Conservation (phyloP, 164 flowering plant species). For the Vitis rotundifolia region DNA sequence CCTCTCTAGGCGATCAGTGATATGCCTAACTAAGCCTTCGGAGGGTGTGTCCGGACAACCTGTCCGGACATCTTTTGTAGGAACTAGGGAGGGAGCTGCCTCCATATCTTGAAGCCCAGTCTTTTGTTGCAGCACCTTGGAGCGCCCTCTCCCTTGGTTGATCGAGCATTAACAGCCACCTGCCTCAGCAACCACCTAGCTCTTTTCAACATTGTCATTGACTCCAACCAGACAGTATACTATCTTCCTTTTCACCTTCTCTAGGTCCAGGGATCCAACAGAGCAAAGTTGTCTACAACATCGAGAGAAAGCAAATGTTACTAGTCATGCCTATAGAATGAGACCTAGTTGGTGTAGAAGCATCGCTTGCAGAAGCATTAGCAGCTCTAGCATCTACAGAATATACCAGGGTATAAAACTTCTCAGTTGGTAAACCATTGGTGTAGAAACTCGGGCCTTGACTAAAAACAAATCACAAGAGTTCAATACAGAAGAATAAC, state of each 20-base stretch:
- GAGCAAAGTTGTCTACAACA: background rate
- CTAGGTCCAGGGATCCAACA: conserved; percentile 4
- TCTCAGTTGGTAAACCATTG: background rate
- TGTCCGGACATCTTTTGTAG: too few relatives aligned
- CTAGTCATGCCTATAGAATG: background rate
- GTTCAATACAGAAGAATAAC: too few relatives aligned
- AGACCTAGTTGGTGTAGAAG: background rate
- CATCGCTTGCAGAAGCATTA: background rate
- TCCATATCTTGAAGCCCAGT: too few relatives aligned
- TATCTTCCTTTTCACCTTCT: too few relatives aligned
- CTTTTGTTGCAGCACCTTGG: too few relatives aligned
- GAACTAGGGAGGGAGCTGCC: too few relatives aligned
- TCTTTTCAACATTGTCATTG: background rate
- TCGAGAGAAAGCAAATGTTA: background rate
- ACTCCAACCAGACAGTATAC: background rate
- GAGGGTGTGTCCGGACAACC: too few relatives aligned
- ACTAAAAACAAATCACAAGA: background rate
- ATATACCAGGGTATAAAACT: background rate
- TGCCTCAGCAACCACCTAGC: background rate
- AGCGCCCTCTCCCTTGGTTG: too few relatives aligned
- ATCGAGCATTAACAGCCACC: too few relatives aligned
- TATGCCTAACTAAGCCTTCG: too few relatives aligned
- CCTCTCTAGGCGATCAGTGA: too few relatives aligned
- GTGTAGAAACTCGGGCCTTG: background rate
- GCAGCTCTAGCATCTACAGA: too few relatives aligned